Base-by-base conservation (phyloP, 2,329 filamentous ascomycete species). In the Septoria petroselini region DNA sequence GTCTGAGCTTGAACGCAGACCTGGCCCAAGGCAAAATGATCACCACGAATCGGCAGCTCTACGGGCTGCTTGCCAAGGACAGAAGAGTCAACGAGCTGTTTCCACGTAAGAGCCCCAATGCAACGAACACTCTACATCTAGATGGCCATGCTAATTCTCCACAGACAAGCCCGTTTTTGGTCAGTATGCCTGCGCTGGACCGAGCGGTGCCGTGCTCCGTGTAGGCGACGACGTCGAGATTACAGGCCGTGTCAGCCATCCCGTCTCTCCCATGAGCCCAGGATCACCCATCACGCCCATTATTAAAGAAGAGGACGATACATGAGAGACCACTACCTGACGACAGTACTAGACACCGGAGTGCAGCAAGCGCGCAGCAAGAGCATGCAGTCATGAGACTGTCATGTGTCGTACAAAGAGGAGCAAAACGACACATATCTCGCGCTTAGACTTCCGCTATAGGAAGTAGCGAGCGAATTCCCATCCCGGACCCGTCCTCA, bases 241-340 rank as follows among this genome's bases (percentile, higher is more conserved):
- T 23, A 63, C 61, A 2, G 59, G 61, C 29, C 54, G 61, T 3
- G 52, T 60, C 27, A 55, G 49, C 39, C 45, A 43, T 21, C 48
- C 52, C 12, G 39, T 48, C 9, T 55, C 58, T 4, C 58, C 60
- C 1, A 74, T 74, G 54, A 72, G 68, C 30, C 70, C 71, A 53
- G 75, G 74, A 7, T 76, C 52, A 7, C 52, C 52, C 3, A 55
- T 55, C 18, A 55, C 48, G 23, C 52, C 52, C 14, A 48, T 55
- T 25, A 17, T 41, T 2, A 38, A 46, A 9, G 50, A 52, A 2
- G 46, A 41, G 14, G 34, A 39, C 27, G 34, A 47, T 27, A 47
- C 43, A 14, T 47, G 43, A 38, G n/a, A 37, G 7, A 17, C 15
- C 34, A 37, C n/a, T 17, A 18, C n/a, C n/a, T n/a, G n/a, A n/a